Conservation (phyloP, 768 basidiomycete species). For the Leccinum pellstonianum region DNA sequence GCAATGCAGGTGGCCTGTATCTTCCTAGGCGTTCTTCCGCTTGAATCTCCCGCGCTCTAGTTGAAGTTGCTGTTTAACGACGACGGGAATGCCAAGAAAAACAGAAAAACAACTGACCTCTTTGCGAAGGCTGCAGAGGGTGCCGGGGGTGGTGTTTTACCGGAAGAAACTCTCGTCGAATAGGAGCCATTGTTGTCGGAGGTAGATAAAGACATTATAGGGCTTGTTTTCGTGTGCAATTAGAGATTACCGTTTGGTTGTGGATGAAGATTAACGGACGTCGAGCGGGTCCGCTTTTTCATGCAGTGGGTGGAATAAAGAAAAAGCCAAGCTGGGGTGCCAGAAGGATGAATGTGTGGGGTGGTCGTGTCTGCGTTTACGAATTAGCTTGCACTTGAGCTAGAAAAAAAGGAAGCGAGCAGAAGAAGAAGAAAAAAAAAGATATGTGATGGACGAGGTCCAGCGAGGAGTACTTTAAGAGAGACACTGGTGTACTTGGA, state of each 20-base stretch:
- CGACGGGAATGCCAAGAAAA: slow-evolving; percentile 15
- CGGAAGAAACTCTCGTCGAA: slow-evolving; percentile 77
- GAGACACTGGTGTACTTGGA: slow-evolving; percentile 32
- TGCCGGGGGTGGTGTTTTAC: slow-evolving; percentile 88
- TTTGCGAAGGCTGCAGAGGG: slow-evolving; percentile 89
- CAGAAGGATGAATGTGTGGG: slow-evolving; percentile 18
- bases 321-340: slow-evolving; percentile 16
- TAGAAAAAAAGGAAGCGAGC: slow-evolving; percentile 13
- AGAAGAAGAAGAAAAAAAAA: slow-evolving; percentile 9
- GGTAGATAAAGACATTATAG: slow-evolving; percentile 92
- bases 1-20: slow-evolving; percentile 81
- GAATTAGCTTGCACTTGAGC: slow-evolving; percentile 34
- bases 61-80: slow-evolving; percentile 13
- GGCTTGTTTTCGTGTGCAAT: slow-evolving; percentile 54
- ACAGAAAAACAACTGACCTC: slow-evolving; percentile 49
- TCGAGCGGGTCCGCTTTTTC: slow-evolving; percentile 27
- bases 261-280: slow-evolving; percentile 36
- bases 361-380: slow-evolving; percentile 29
- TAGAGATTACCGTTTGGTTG: slow-evolving; percentile 69
- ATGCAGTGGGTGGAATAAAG: slow-evolving; percentile 30
- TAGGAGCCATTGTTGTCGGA: slow-evolving; percentile 79
- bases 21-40: slow-evolving; percentile 69
- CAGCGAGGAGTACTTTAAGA: slow-evolving; percentile 34
- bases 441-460: slow-evolving; percentile 34
- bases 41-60: slow-evolving; percentile 82